Evolutionary conservation across 306 rosid genomes (phyloP).

Genomic region (Astragalus membranaceus): DNA sequence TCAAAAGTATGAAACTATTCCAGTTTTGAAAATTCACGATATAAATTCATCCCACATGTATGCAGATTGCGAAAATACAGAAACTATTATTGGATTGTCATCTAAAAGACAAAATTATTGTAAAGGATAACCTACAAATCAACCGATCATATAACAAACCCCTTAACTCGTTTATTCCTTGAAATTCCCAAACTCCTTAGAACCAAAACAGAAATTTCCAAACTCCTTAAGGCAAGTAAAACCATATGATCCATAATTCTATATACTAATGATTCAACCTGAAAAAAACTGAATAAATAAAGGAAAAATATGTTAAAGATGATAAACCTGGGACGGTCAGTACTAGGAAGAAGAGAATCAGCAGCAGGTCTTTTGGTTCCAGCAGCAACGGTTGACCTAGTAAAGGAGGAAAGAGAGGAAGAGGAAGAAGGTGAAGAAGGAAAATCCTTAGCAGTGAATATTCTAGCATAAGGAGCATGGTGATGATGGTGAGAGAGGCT

Average conservation of each 20-base stretch:
- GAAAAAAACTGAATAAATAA: neutral
- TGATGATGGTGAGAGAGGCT: slow-evolving; percentile 34
- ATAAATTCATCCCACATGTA: neutral
- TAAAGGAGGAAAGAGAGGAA: neutral
- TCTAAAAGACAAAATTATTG: neutral
- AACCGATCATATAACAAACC: neutral
- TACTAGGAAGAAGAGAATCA: slow-evolving; percentile 49
- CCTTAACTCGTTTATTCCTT: neutral
- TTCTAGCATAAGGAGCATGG: slow-evolving; percentile 37
- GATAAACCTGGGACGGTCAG: slow-evolving; percentile 49
- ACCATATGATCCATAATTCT: neutral
- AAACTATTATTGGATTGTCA: too few relatives aligned
- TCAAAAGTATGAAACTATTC: neutral
- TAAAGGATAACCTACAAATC: neutral
- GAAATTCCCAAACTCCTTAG: neutral
- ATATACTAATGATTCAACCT: neutral
- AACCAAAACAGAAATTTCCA: neutral
- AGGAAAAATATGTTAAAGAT: neutral
- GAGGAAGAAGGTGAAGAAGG: slow-evolving; percentile 32
- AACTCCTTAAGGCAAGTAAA: neutral
- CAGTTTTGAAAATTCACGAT: neutral
- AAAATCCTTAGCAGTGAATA: slow-evolving; percentile 72
- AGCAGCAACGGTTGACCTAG: slow-evolving; percentile 23
- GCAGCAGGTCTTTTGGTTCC: slow-evolving; percentile 76
- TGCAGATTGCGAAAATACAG: too few relatives aligned